Percentiles rank a stretch among this genome's conserved stretches.
phyloP scores from a whole-genome alignment of 2,329 filamentous ascomycete species.

The Conoideocrella luteorostrata region DNA sequence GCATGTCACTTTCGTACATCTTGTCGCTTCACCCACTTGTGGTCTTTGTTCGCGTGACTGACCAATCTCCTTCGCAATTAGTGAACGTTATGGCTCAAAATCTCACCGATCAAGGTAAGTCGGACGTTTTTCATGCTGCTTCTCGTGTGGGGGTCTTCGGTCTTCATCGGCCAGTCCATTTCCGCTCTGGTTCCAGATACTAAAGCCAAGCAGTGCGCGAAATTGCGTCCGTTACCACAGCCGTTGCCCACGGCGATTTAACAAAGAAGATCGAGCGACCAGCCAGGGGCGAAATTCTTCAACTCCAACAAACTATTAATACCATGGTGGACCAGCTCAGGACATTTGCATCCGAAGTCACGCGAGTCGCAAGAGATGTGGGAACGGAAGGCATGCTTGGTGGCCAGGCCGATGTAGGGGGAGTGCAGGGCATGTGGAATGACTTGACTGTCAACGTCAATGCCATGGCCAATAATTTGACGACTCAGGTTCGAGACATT shows the following conservation, averaged over 20 bases:
- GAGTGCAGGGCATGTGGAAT: slow-evolving; percentile 84
- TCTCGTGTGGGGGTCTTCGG: too few species aligned
- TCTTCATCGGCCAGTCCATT: too few species aligned
- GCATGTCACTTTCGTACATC: too few species aligned
- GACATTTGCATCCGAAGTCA: slow-evolving; percentile 79
- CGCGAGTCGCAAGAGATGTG: slow-evolving; percentile 74
- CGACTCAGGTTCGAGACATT: slow-evolving; percentile 89
- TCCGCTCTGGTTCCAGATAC: slow-evolving; percentile 3
- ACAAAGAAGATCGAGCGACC: slow-evolving; percentile 80
- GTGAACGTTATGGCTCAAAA: slow-evolving; percentile 83
- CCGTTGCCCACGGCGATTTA: slow-evolving; percentile 74
- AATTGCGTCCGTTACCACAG: slow-evolving; percentile 78
- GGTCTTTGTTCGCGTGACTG: slow-evolving; percentile 12
- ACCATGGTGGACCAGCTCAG: slow-evolving; percentile 84
- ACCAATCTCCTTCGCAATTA: slow-evolving; percentile 26
- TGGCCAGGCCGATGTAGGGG: slow-evolving; percentile 75
- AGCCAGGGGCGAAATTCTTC: slow-evolving; percentile 73
- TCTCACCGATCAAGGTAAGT: slow-evolving; percentile 63
- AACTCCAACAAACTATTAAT: slow-evolving; percentile 80
- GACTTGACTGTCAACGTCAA: slow-evolving; percentile 81
- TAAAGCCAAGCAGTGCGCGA: slow-evolving; percentile 55
- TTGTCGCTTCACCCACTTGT: too few species aligned
- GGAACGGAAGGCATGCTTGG: slow-evolving; percentile 78
- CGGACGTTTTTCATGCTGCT: background rate
- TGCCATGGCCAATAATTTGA: slow-evolving; percentile 82